A percentile compares a stretch with the other conserved stretches of the same genome.
These are phyloP conservation scores for Trichoderma sp. DNA, from an alignment of 2,329 filamentous ascomycete species.

Conservation along the genomic window DNA sequence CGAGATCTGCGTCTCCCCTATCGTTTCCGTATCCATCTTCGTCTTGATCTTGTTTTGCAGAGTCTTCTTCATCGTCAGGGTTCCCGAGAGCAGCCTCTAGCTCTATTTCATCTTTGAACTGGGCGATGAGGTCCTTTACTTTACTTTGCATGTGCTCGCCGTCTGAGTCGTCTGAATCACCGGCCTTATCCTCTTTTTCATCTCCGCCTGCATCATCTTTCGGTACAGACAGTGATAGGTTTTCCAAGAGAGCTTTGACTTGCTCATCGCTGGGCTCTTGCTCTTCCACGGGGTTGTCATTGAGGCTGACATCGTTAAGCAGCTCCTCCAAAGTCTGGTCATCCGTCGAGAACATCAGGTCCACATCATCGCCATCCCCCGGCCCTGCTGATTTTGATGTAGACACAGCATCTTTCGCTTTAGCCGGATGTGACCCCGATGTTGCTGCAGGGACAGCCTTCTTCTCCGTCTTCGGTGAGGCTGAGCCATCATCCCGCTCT, in stretches of 20 bases:
- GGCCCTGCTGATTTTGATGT: not conserved
- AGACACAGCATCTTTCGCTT: not conserved
- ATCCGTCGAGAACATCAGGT: slow-evolving; percentile 44
- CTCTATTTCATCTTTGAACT: slow-evolving; percentile 46
- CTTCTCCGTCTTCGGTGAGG: slow-evolving; percentile 20
- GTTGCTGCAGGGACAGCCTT: not conserved
- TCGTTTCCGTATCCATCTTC: not conserved
- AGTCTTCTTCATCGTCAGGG: not conserved
- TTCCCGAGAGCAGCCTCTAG: slow-evolving; percentile 29
- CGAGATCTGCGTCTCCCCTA: slow-evolving; percentile 27
- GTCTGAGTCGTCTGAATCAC: slow-evolving; percentile 47
- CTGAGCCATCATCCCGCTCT: slow-evolving; percentile 34
- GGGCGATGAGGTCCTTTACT: slow-evolving; percentile 44
- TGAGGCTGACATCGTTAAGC: slow-evolving; percentile 41
- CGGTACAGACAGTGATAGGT: slow-evolving; percentile 35
- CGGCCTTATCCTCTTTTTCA: slow-evolving; percentile 18
- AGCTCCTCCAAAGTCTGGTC: slow-evolving; percentile 54
- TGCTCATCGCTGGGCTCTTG: slow-evolving; percentile 32
- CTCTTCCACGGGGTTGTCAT: slow-evolving; percentile 28
- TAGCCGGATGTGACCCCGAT: not conserved
- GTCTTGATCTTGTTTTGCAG: not conserved
- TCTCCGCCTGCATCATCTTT: slow-evolving; percentile 19
- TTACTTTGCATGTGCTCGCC: slow-evolving; percentile 47
- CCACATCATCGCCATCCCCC: slow-evolving; percentile 36
- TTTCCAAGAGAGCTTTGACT: slow-evolving; percentile 38